Evolutionary conservation across 2,329 filamentous ascomycete species (phyloP).

Genomic region (Acrocalymma vagum): DNA sequence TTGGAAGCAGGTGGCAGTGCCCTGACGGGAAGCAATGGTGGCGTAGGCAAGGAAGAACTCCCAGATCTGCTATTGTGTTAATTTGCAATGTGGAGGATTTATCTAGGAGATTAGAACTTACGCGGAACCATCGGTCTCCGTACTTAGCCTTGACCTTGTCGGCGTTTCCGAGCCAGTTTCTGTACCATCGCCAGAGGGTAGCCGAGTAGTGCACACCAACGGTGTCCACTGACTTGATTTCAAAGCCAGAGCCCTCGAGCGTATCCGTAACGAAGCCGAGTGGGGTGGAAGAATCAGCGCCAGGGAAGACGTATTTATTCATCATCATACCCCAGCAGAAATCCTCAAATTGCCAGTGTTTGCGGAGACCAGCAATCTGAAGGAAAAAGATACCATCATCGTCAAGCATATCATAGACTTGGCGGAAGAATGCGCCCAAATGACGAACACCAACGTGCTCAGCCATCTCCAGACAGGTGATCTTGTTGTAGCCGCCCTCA

Average conservation of each 20-base stretch:
- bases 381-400: constrained; percentile 97
- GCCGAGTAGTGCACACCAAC: constrained; percentile 97
- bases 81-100: neutral
- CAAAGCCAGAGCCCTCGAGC: constrained; percentile 86
- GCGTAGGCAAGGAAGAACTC: constrained; percentile 90
- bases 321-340: constrained; percentile 98
- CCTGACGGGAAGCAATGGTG: constrained; percentile 84
- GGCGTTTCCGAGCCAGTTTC: constrained; percentile 95
- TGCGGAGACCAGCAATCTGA: constrained; percentile 92
- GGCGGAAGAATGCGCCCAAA: constrained; percentile 79
- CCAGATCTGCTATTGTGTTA: constrained; percentile 73
- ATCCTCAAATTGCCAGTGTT: constrained; percentile 97
- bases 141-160: constrained; percentile 96
- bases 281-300: constrained; percentile 93
- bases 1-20: constrained; percentile 85
- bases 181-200: constrained; percentile 97
- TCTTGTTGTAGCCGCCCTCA: constrained; percentile 85
- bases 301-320: constrained; percentile 99
- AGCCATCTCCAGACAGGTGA: constrained; percentile 97
- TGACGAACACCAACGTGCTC: constrained; percentile 97
- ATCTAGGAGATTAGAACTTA: constrained; percentile 59
- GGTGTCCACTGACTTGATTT: constrained; percentile 91
- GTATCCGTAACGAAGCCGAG: constrained; percentile 86
- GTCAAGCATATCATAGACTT: constrained; percentile 94
- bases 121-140: constrained; percentile 92